Evolutionary conservation across 805 yeast species (phyloP).

Genomic region (Lachancea waltii): DNA sequence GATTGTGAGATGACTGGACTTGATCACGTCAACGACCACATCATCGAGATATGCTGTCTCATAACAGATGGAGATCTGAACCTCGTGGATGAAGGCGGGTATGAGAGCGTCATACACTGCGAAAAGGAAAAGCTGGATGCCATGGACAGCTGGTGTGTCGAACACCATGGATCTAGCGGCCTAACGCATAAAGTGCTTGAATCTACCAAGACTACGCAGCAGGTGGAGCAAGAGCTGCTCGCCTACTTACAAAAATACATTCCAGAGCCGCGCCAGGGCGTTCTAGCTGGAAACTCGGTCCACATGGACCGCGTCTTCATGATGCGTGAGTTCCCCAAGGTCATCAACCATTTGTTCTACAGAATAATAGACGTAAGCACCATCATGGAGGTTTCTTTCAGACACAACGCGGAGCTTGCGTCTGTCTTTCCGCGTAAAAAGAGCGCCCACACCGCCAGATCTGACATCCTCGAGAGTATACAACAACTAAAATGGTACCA

Average conservation of each 20-base stretch:
- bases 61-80: conserved; percentile 80
- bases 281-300: conserved; percentile 86
- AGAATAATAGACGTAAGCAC: conserved; percentile 88
- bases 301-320: conserved; percentile 88
- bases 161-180: conserved; percentile 76
- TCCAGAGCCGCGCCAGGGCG: conserved; percentile 48
- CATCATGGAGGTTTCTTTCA: conserved; percentile 67
- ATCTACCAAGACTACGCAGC: conserved; percentile 44
- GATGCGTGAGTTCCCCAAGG: conserved; percentile 74
- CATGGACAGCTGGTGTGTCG: conserved; percentile 86
- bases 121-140: conserved; percentile 52
- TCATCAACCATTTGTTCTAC: conserved; percentile 57
- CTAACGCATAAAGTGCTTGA: conserved; percentile 63
- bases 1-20: conserved; percentile 99
- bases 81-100: conserved; percentile 62
- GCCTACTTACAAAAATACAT: conserved; percentile 53
- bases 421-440: conserved; percentile 54
- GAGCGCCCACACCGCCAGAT: conserved; percentile 75
- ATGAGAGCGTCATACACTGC: conserved; percentile 73
- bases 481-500: conserved; percentile 72
- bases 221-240: conserved; percentile 62
- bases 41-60: conserved; percentile 87
- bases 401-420: conserved; percentile 68
- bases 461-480: conserved; percentile 87
- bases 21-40: conserved; percentile 69